Base-by-base conservation (phyloP, 352 stramenopile genomes). In the Pythium phragmitis region DNA sequence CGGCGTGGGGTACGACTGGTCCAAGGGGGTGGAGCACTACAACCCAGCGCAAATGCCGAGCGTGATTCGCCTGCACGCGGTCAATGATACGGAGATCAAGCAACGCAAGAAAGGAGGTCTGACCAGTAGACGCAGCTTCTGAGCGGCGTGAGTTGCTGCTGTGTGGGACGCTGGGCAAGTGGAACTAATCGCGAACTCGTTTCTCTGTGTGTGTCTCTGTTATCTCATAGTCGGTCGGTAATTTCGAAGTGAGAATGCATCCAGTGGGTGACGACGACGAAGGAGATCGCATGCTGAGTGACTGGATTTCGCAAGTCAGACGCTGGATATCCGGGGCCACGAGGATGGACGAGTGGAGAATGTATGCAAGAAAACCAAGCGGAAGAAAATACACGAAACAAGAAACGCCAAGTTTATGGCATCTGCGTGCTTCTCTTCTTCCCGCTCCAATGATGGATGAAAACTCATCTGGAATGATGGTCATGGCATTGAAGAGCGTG, bases 1-100 rank as follows among this genome's bases (percentile, higher is more conserved):
- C 82, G 81, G 92, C 30, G 84, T 97, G 62, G 97, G 89, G 68
- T 99, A 99, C 80, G 96, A 99, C 80, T 99, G 97, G 97, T 96
- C 82, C 57, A 97, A 97, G 75, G 97, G 96, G 33, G 88, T 82
- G 43, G 80, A 90, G 60, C 88, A 96, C 65, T 95, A 98, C 76
- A 89, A 95, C 56, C 85, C 82, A 49, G 76, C 57, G 34, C 57
- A 60, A 45, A 82, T 90, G 63, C 78, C 76, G 34, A 98, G 97
- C 76, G 82, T 98, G 67, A 97, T 99, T 61, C 94, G 82, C 48
- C 72, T 99, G 59, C 95, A 99, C 79, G 86, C 80, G 65, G 91
- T 98, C 36, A 59, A 75, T 16, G 93, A 98, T 66, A 76, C 94
- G 43, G 96, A 98, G 80, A 98, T 99, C 75, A 98, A 97, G 70